These are phyloP conservation scores for Barnettozyma populi DNA, from an alignment of 805 yeast species.

Conservation along the genomic window DNA sequence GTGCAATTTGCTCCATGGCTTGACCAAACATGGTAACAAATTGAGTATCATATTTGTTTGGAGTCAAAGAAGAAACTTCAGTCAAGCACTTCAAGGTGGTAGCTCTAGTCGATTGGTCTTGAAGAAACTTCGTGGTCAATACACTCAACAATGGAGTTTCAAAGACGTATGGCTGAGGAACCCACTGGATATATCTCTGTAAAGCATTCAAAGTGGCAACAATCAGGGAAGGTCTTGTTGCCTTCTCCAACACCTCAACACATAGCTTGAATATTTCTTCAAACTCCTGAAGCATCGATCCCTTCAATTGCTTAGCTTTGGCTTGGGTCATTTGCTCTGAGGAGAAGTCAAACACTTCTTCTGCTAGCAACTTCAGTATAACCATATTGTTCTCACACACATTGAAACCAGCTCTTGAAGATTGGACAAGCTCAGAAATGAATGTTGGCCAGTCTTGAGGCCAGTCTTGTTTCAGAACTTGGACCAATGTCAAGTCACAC, in stretches of 20 bases:
- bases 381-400: constrained; percentile 98
- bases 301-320: constrained; percentile 76
- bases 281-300: constrained; percentile 83
- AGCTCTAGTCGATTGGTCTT: constrained; percentile 74
- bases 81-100: constrained; percentile 87
- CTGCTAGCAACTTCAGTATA: constrained; percentile 80
- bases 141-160: constrained; percentile 76
- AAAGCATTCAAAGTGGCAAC: constrained; percentile 80
- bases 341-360: constrained; percentile 94
- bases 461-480: constrained; percentile 97
- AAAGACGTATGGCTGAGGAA: constrained; percentile 83
- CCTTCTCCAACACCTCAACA: constrained; percentile 86
- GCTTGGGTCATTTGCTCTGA: constrained; percentile 97
- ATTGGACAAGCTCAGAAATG: constrained; percentile 84
- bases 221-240: constrained; percentile 77
- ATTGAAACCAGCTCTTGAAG: constrained; percentile 79
- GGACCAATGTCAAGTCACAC: constrained; percentile 90
- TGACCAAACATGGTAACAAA: constrained; percentile 66
- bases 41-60: constrained; percentile 50
- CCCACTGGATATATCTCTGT: constrained; percentile 88
- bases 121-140: constrained; percentile 70
- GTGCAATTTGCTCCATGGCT: constrained; percentile 63
- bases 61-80: constrained; percentile 71
- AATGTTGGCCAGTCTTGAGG: constrained; percentile 98
- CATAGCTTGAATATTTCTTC: constrained; percentile 91